Evolutionary conservation across 179 eudicot genomes (phyloP).

Genomic region (Monotropa hypopitys): DNA sequence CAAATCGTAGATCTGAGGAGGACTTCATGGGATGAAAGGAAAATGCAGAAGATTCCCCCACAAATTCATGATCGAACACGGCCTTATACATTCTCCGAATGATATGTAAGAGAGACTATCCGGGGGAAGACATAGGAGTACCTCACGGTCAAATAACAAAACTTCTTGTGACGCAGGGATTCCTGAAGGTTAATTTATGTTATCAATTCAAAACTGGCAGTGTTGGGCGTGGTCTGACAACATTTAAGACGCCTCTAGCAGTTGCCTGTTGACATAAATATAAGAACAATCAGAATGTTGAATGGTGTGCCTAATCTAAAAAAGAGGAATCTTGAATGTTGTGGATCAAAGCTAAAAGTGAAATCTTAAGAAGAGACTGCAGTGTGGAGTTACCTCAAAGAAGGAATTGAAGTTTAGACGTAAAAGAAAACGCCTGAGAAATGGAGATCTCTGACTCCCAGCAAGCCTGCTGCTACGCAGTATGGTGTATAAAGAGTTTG

Average conservation of each 20-base stretch:
- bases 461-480: slow-evolving; percentile 95
- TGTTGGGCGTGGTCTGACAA: slow-evolving; percentile 73
- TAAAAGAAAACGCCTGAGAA: slow-evolving; percentile 87
- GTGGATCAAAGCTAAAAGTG: neutral
- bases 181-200: slow-evolving; percentile 1
- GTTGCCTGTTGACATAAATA: slow-evolving; percentile 48
- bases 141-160: neutral
- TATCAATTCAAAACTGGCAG: slow-evolving; percentile 36
- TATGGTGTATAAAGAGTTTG: slow-evolving; percentile 90
- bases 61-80: neutral
- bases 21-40: neutral
- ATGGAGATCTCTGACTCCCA: slow-evolving; percentile 96
- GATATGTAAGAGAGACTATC: neutral
- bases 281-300: slow-evolving; percentile 6
- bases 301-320: neutral
- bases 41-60: neutral
- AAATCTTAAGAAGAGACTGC: neutral
- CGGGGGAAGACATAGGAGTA: neutral
- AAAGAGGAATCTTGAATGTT: neutral
- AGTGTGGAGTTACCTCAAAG: slow-evolving; percentile 58
- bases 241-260: slow-evolving; percentile 85
- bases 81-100: neutral
- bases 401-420: slow-evolving; percentile 88
- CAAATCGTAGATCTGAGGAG: neutral
- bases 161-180: neutral